Percentiles rank a stretch among this genome's conserved stretches.
phyloP scores from a whole-genome alignment of 2,329 filamentous ascomycete species.

The Hypoxylon sp. region DNA sequence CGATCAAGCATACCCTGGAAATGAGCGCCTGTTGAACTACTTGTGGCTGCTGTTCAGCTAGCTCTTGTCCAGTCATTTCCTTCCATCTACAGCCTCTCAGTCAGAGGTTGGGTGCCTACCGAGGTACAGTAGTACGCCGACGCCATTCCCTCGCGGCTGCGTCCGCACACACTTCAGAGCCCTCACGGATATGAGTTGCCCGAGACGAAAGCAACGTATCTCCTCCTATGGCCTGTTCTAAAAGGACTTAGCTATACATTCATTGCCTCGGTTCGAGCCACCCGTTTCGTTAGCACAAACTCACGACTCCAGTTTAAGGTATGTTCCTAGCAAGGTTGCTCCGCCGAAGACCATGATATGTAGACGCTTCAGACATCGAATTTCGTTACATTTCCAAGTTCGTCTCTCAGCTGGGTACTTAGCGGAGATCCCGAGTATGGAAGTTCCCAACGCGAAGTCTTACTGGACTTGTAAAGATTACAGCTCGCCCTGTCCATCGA shows the following conservation, averaged over 20 bases:
- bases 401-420: constrained; percentile 1
- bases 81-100: constrained; percentile 15
- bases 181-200: constrained; percentile 17
- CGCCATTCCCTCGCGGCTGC: constrained; percentile 22
- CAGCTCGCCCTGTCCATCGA: background rate
- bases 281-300: constrained; percentile 6
- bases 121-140: constrained; percentile 27
- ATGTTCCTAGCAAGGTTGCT: constrained; percentile 4
- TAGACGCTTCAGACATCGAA: background rate
- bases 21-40: constrained; percentile 8
- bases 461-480: background rate
- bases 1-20: constrained; percentile 30
- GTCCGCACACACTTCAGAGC: constrained; percentile 13
- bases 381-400: constrained; percentile 1
- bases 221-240: background rate
- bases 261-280: background rate
- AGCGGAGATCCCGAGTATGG: background rate
- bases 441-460: background rate
- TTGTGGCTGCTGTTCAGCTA: constrained; percentile 40
- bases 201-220: constrained; percentile 2
- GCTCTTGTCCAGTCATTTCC: constrained; percentile 26
- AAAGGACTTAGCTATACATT: background rate
- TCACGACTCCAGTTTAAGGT: background rate
- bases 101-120: constrained; percentile 17
- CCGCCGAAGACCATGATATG: constrained; percentile 1